Evolutionary conservation across 768 basidiomycete genomes (phyloP), one percentile per base, ranked within the genome.

Genomic region (Suillus cothurnatus): DNA sequence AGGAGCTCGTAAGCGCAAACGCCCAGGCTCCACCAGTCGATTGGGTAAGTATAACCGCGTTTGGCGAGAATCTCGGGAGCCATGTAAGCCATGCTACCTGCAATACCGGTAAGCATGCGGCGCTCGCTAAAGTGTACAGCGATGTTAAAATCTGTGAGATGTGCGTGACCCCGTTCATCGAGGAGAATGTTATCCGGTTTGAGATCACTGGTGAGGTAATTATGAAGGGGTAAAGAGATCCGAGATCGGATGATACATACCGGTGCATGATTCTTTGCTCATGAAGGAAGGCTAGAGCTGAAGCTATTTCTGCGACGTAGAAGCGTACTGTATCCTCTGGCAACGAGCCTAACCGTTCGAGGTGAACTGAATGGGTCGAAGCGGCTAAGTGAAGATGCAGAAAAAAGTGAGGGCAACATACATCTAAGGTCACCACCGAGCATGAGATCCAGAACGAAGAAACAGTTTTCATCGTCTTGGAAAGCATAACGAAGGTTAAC

Each of bases 71-170:
- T 97, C 74, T 92, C 89, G 3, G 90, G 91, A 49, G 91, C 96
- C 97, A 99, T 99, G 76, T 99, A 99, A 3, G 97, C 97, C 96
- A 99, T 97, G 61, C 94, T 97, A 11, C 97, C 97, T 28, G 97
- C 97, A 0, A 99, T 92, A 28, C 95, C 95, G 15, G 92, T 95
- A 31, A 92, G 77, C 39, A 95, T 79, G 64, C 91, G 86, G 63
- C 93, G 85, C 64, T 97, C 95, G 6, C 90, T 88, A 74, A 93
- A 99, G 77, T 99, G 97, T 8, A 99, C 95, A 19, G 97, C 97
- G 65, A 99, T 99, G 76, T 99, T 99, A 79, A 99, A 97, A 76
- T 99, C 97, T 0, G 92, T 99, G 67, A 99, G 82, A 77, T 99
- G 97, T 8, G 96, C 96, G 71, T 99, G 95, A 2, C 97, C 97